Evolutionary conservation across 2,329 filamentous ascomycete species (phyloP).

Genomic region (Apiospora hydei): DNA sequence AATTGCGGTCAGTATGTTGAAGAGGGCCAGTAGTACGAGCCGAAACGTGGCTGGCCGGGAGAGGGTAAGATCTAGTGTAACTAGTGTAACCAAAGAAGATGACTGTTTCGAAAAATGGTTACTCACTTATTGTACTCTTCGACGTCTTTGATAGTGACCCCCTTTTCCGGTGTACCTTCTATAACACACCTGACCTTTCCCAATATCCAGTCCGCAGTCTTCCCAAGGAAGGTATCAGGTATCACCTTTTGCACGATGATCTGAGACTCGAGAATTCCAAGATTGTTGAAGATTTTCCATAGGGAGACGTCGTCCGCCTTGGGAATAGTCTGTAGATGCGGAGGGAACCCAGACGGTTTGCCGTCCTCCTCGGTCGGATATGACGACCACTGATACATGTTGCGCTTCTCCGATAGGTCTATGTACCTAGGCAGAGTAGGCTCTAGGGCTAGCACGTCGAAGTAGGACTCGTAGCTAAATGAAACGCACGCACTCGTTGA

Average conservation of each 20-base stretch:
- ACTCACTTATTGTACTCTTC: constrained; percentile 26
- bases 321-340: constrained; percentile 42
- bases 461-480: constrained; percentile 43
- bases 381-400: constrained; percentile 40
- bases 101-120: background rate
- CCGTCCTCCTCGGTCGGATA: constrained; percentile 39
- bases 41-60: too few relatives aligned
- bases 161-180: constrained; percentile 39
- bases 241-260: constrained; percentile 43
- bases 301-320: constrained; percentile 34
- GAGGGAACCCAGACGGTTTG: constrained; percentile 39
- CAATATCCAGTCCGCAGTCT: constrained; percentile 42
- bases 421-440: constrained; percentile 42
- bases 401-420: constrained; percentile 39
- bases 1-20: background rate
- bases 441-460: constrained; percentile 45
- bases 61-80: background rate
- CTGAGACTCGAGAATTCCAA: constrained; percentile 41
- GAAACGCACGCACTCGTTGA: background rate
- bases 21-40: background rate
- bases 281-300: constrained; percentile 43
- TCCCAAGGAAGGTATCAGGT: constrained; percentile 41
- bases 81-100: background rate
- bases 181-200: constrained; percentile 36
- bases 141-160: constrained; percentile 42